Conservation (phyloP, 768 basidiomycete species). For the Suillus decipiens region DNA sequence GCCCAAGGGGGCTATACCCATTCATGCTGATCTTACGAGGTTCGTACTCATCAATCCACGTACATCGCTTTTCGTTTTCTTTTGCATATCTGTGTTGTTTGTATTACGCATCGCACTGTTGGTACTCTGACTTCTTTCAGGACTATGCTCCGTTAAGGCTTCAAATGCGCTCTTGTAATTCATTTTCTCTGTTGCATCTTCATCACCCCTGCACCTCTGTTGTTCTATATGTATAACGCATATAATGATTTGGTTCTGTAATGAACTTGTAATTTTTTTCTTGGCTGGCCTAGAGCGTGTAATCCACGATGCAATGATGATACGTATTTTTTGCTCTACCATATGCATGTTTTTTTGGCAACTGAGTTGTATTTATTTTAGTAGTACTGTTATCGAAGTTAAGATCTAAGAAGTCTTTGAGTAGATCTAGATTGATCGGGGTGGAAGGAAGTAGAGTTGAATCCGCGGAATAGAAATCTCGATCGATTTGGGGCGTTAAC, state of each 20-base stretch:
- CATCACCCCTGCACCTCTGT: background rate
- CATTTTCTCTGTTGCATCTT: background rate
- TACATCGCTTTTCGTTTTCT: background rate
- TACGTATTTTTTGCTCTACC: background rate
- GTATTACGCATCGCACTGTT: slow-evolving; percentile 6
- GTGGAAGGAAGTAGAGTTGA: background rate
- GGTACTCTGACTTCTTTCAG: background rate
- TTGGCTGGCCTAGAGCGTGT: background rate
- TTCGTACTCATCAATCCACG: background rate
- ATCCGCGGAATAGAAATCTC: background rate
- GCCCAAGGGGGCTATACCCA: background rate
- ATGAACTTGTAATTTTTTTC: slow-evolving; percentile 8
- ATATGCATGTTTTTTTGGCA: background rate
- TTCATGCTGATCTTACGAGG: background rate
- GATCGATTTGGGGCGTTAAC: background rate
- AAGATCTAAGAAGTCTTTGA: background rate
- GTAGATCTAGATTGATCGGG: slow-evolving; percentile 4
- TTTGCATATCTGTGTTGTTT: background rate
- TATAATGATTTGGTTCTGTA: slow-evolving; percentile 8
- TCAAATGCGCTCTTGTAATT: background rate
- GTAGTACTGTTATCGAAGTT: background rate
- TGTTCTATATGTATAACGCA: slow-evolving; percentile 8
- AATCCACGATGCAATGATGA: background rate
- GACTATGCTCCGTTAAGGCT: background rate
- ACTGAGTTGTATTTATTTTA: background rate